These are phyloP conservation scores for Collybia nuda DNA, from an alignment of 768 basidiomycete species.

Conservation along the genomic window DNA sequence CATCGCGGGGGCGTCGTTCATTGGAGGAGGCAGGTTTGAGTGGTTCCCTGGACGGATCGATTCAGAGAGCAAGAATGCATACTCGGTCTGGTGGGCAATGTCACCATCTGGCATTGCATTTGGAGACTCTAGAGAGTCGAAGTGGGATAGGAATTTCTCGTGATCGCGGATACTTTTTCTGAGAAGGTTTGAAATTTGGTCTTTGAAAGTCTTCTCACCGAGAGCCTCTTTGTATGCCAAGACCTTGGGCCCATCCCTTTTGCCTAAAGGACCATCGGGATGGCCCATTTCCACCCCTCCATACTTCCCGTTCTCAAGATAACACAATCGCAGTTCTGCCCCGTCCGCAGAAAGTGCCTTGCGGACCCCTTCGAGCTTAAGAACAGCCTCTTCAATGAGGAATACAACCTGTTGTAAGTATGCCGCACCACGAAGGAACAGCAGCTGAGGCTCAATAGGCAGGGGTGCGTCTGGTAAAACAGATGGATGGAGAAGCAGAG, in stretches of 20 bases:
- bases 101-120: slow-evolving; percentile 34
- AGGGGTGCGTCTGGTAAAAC: slow-evolving; percentile 78
- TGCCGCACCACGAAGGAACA: slow-evolving; percentile 83
- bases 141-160: slow-evolving; percentile 80
- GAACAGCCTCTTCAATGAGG: slow-evolving; percentile 70
- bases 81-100: slow-evolving; percentile 56
- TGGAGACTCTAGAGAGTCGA: slow-evolving; percentile 66
- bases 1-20: slow-evolving; percentile 51
- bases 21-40: slow-evolving; percentile 22
- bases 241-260: slow-evolving; percentile 54
- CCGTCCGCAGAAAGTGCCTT: slow-evolving; percentile 63
- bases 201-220: slow-evolving; percentile 53
- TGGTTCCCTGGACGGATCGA: slow-evolving; percentile 63
- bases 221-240: slow-evolving; percentile 64
- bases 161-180: slow-evolving; percentile 83
- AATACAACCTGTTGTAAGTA: slow-evolving; percentile 78
- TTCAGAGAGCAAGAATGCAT: slow-evolving; percentile 71
- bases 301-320: slow-evolving; percentile 71
- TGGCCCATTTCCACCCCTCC: slow-evolving; percentile 88
- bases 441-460: slow-evolving; percentile 80
- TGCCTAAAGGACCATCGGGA: slow-evolving; percentile 75
- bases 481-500: slow-evolving; percentile 64
- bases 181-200: slow-evolving; percentile 57
- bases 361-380: slow-evolving; percentile 68
- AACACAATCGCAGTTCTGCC: slow-evolving; percentile 74